Base-by-base conservation (phyloP, 768 basidiomycete genomes). In the Plicaturopsis crispa region DNA sequence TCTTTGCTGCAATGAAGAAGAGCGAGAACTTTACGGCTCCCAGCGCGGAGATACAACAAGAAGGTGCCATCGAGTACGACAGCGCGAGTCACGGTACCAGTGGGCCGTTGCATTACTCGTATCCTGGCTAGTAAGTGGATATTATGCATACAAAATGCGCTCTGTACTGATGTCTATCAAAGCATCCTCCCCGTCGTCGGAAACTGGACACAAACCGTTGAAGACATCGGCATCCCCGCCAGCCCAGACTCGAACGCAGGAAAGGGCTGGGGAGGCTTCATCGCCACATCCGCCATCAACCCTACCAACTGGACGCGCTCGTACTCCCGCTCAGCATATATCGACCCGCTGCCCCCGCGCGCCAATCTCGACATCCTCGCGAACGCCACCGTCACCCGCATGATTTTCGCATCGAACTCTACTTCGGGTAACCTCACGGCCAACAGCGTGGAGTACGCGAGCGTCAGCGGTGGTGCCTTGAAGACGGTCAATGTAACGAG, bases 241-340 rank as follows among this genome's bases (percentile, higher is more conserved):
- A 55, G 55, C 26, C 30, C 59, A 1, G 67, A 71, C 41, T 61
- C 73, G 1, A 66, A 71, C 49, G 63, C 66, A 31, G 75, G 75
- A 19, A 48, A 62, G 17, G 66, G 65, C 43, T 63, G 67, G 52
- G 73, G 78, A 41, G 59, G 63, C 4, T 73, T 72, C 50, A 65
- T 82, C 49, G 65, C 77, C 0, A 68, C 78, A 3, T 70, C 70
- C 4, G 63, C 69, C 5, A 76, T 85, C 51, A 82, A 82, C 57
- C 72, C 74, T 1, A 39, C 62, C 19, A 81, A 80, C 58, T 73
- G 70, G 62, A 79, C 77, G 10, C 70, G 80, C 33, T 77, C 73
- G 1, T 81, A 81, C 57, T 65, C 79, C n/a, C 67, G 73, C 41
- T 69, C 77, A 1, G 72, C 65, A 3, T 81, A 81, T 62, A 75